These are phyloP conservation scores for Xylariaceae sp. DNA, from an alignment of 2,329 filamentous ascomycete genomes.

Conservation along the genomic window DNA sequence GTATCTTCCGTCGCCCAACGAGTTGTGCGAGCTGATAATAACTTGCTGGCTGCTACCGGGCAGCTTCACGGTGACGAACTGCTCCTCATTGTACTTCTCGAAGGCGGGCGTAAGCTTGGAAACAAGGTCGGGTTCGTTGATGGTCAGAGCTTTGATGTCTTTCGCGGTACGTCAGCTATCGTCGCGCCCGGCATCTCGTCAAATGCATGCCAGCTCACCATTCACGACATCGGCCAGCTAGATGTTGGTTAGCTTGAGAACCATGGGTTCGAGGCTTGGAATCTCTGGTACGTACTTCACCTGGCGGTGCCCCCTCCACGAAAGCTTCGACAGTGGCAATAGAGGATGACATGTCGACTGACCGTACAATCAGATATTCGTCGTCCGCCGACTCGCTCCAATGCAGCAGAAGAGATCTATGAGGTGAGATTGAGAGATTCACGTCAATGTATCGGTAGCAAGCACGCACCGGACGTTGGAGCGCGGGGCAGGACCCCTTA, in stretches of 20 bases:
- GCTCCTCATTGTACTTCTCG: slow-evolving; percentile 92
- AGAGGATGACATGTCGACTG: slow-evolving; percentile 28
- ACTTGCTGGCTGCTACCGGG: slow-evolving; percentile 78
- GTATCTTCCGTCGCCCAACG: slow-evolving; percentile 72
- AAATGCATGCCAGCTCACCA: slow-evolving; percentile 44
- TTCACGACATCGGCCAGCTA: slow-evolving; percentile 83
- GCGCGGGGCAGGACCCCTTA: too few species aligned
- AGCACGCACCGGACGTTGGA: too few species aligned
- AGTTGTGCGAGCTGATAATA: slow-evolving; percentile 80
- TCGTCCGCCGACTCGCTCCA: too few species aligned
- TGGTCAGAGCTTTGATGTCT: slow-evolving; percentile 87
- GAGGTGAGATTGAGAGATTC: too few species aligned
- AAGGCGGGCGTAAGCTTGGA: slow-evolving; percentile 74
- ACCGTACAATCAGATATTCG: too few species aligned
- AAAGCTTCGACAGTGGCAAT: slow-evolving; percentile 70
- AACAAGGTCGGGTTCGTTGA: slow-evolving; percentile 59
- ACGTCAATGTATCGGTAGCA: too few species aligned
- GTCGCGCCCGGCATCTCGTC: slow-evolving; percentile 2
- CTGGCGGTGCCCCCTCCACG: slow-evolving; percentile 87
- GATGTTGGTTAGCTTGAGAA: slow-evolving; percentile 13
- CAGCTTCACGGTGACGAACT: slow-evolving; percentile 82
- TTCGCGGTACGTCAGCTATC: slow-evolving; percentile 8
- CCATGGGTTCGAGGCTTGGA: too few species aligned
- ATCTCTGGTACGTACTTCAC: slow-evolving; percentile 69
- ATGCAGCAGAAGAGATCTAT: too few species aligned